Evolutionary conservation across 2,329 filamentous ascomycete genomes (phyloP).

Genomic region (Xylariaceae sp.): DNA sequence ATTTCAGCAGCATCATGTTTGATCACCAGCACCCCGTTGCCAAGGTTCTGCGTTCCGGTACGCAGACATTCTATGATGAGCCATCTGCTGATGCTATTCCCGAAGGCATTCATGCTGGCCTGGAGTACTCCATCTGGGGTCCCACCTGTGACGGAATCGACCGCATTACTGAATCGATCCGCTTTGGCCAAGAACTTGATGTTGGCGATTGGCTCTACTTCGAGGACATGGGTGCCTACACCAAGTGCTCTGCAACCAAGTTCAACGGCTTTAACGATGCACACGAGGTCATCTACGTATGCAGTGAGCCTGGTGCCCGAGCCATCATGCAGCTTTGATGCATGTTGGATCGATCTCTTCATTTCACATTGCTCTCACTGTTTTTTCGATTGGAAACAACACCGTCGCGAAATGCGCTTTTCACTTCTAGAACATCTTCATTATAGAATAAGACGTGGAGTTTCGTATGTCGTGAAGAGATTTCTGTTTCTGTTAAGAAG

Average conservation of each 20-base stretch:
- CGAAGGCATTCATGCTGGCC: constrained; percentile 42
- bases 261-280: constrained; percentile 96
- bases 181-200: constrained; percentile 72
- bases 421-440: no score
- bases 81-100: constrained; percentile 44
- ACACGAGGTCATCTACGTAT: constrained; percentile 92
- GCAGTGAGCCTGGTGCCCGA: constrained; percentile 82
- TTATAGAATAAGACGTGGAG: no score
- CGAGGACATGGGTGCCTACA: constrained; percentile 98
- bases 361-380: background rate
- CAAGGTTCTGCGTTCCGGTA: constrained; percentile 66
- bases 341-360: background rate
- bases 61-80: constrained; percentile 56
- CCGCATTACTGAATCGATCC: constrained; percentile 79
- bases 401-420: no score
- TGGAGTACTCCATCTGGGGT: constrained; percentile 95
- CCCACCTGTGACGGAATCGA: constrained; percentile 98
- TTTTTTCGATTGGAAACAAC: constrained; percentile 1
- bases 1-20: constrained; percentile 99
- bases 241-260: constrained; percentile 92
- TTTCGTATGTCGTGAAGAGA: no score
- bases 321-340: constrained; percentile 55
- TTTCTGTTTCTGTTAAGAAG: no score
- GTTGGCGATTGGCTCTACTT: constrained; percentile 99
- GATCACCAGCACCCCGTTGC: constrained; percentile 92